These are phyloP conservation scores for Stemphylium lycopersici DNA, from an alignment of 2,329 filamentous ascomycete genomes.

Conservation along the genomic window DNA sequence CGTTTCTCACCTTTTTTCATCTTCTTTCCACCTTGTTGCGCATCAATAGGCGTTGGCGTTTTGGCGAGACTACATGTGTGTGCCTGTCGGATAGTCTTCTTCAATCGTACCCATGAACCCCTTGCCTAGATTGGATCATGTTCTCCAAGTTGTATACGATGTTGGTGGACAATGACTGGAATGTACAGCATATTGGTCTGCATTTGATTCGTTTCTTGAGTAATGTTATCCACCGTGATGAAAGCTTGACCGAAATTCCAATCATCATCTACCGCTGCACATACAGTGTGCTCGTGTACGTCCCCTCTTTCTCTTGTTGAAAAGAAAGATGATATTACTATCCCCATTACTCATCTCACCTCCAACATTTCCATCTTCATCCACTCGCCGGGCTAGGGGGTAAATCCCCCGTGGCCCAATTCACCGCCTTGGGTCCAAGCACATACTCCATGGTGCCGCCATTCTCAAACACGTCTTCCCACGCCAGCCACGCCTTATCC, in stretches of 20 bases:
- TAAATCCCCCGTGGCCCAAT: conserved; percentile 65
- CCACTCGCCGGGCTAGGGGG: conserved; percentile 64
- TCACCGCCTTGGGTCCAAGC: conserved; percentile 59
- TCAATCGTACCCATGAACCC: background rate
- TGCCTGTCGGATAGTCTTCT: no score
- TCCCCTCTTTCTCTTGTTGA: background rate
- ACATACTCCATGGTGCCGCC: conserved; percentile 67
- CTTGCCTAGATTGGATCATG: background rate
- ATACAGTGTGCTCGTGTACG: background rate
- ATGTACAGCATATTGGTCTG: conserved; percentile 5
- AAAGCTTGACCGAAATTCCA: no score
- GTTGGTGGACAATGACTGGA: background rate
- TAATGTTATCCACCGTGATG: no score
- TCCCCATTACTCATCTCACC: no score
- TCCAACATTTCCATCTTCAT: background rate
- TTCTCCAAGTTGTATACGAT: background rate
- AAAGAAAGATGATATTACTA: no score
- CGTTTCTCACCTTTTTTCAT: background rate
- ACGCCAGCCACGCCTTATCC: conserved; percentile 69
- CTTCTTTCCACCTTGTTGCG: background rate
- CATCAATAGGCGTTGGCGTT: conserved; percentile 5
- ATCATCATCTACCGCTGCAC: background rate
- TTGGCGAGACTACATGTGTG: no score
- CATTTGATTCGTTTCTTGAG: background rate
- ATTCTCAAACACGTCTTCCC: conserved; percentile 68